Conservation (phyloP, 257 asterid genomes). For the Cordia subcordata region DNA sequence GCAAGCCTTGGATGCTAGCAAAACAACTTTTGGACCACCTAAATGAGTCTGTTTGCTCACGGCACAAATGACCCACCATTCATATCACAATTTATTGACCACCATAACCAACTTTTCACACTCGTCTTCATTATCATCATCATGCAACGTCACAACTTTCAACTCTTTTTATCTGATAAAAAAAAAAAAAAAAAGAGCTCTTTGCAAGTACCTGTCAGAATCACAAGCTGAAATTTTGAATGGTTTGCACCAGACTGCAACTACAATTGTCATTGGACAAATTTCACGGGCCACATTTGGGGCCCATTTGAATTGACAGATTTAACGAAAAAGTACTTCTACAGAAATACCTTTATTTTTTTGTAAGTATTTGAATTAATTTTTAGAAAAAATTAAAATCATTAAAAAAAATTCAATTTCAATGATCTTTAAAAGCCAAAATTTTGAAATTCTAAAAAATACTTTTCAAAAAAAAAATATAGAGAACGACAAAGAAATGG, state of each 20-base stretch:
- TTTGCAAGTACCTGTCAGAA: conserved; percentile 10
- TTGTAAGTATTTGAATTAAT: no score
- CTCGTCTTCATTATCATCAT: not conserved
- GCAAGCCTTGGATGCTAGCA: conserved; percentile 10
- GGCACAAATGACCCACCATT: conserved; percentile 11
- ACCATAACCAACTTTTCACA: conserved; percentile 6
- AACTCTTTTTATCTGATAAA: conserved; percentile 2
- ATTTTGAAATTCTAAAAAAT: no score
- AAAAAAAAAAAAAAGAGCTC: no score
- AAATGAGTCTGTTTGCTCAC: conserved; percentile 1
- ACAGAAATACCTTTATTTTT: no score
- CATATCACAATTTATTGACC: conserved; percentile 8
- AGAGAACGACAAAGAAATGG: no score
- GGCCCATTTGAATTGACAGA: no score
- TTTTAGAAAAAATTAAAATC: no score
- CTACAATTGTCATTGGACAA: not conserved
- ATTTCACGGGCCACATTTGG: no score
- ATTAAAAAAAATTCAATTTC: no score
- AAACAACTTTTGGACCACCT: not conserved
- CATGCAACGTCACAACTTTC: not conserved
- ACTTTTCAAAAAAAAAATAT: no score
- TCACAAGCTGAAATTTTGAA: conserved; percentile 5
- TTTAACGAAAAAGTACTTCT: no score
- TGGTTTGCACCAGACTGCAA: not conserved
- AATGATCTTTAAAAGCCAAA: no score